A percentile compares a stretch with the other conserved stretches of the same genome.
phyloP scores from a whole-genome alignment of 2,329 filamentous ascomycete genomes.

The Peltaster fructicola region DNA sequence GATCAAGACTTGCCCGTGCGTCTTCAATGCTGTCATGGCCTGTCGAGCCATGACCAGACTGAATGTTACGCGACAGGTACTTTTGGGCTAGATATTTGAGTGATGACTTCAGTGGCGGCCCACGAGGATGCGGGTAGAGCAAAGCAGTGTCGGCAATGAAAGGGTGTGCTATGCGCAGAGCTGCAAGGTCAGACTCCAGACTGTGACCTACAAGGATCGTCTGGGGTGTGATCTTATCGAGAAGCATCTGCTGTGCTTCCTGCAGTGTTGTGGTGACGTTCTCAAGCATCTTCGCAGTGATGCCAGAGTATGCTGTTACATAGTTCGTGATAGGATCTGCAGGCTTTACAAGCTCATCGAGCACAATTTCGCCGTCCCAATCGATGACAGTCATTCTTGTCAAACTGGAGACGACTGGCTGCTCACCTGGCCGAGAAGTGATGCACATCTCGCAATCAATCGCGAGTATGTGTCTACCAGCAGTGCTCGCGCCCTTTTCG shows the following conservation, averaged over 20 bases:
- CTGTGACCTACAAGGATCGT: slow-evolving; percentile 68
- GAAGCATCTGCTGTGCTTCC: slow-evolving; percentile 66
- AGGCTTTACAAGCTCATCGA: slow-evolving; percentile 89
- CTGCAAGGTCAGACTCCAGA: slow-evolving; percentile 66
- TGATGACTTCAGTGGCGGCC: slow-evolving; percentile 74
- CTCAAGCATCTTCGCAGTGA: slow-evolving; percentile 69
- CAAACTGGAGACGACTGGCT: slow-evolving; percentile 57
- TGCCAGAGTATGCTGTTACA: slow-evolving; percentile 70
- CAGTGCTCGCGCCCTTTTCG: slow-evolving; percentile 66
- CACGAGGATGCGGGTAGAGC: slow-evolving; percentile 76
- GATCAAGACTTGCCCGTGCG: slow-evolving; percentile 73
- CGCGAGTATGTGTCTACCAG: slow-evolving; percentile 59
- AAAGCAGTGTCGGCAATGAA: slow-evolving; percentile 87
- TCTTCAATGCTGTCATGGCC: slow-evolving; percentile 93
- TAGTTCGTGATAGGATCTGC: slow-evolving; percentile 80
- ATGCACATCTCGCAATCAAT: slow-evolving; percentile 97
- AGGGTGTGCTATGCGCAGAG: slow-evolving; percentile 72
- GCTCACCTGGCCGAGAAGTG: slow-evolving; percentile 36
- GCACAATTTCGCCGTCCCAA: slow-evolving; percentile 66
- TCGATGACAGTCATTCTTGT: slow-evolving; percentile 74
- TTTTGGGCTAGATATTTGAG: slow-evolving; percentile 80
- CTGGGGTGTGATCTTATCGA: slow-evolving; percentile 52
- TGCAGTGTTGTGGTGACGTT: slow-evolving; percentile 64
- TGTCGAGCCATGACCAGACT: slow-evolving; percentile 50
- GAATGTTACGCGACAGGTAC: slow-evolving; percentile 73